Conservation (phyloP, 75 land plant species). For the Sequoia sempervirens region DNA sequence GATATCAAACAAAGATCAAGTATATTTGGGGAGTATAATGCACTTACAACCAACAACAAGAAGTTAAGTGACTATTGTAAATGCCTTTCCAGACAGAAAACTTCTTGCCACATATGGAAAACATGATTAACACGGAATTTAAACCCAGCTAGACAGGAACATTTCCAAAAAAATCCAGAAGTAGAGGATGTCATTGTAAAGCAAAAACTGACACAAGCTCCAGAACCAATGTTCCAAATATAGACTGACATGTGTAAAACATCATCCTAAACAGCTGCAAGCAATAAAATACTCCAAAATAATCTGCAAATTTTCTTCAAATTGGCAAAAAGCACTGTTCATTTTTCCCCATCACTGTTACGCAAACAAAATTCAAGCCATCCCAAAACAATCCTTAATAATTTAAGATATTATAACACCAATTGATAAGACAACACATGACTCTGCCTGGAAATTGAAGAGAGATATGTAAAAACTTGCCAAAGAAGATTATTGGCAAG, state of each 20-base stretch:
- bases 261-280: background rate
- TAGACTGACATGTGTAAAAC: background rate
- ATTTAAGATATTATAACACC: background rate
- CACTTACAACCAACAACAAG: background rate
- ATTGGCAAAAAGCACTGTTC: background rate
- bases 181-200: background rate
- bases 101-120: background rate
- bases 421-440: background rate
- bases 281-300: background rate
- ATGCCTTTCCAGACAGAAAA: background rate
- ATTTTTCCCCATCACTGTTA: background rate
- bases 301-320: background rate
- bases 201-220: background rate
- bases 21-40: background rate
- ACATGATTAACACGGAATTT: background rate
- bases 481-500: background rate
- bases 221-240: background rate
- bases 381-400: background rate
- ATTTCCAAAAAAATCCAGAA: background rate
- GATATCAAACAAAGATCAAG: background rate
- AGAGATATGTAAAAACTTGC: background rate
- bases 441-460: background rate
- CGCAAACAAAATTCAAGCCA: background rate
- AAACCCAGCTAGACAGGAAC: background rate
- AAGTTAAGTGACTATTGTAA: background rate